phyloP scores from a whole-genome alignment of 1,139 yeast species.

The Arxiozyma telluris region DNA sequence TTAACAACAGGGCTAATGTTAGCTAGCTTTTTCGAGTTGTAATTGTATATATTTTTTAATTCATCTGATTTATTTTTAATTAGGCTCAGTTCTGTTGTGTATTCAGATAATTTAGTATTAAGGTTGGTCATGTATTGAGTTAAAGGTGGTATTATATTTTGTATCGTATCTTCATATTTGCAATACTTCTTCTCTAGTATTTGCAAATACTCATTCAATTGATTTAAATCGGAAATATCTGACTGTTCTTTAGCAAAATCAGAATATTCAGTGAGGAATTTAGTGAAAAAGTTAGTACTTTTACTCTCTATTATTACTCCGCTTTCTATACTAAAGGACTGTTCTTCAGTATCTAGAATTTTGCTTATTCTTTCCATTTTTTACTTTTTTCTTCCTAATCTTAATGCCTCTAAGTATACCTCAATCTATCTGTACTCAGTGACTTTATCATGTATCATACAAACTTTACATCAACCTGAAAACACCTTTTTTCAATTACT shows the following conservation, averaged over 20 bases:
- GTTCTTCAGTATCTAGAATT: background rate
- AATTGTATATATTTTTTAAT: conserved; percentile 48
- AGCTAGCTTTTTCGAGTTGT: conserved; percentile 45
- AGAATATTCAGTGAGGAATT: conserved; percentile 3
- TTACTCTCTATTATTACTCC: background rate
- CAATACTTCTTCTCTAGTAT: conserved; percentile 15
- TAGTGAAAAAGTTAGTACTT: conserved; percentile 2
- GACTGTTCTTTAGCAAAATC: conserved; percentile 2
- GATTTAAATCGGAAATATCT: conserved; percentile 1
- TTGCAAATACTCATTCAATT: conserved; percentile 13
- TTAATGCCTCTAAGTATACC: too few relatives aligned
- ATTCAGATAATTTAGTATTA: conserved; percentile 45
- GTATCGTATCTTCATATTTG: conserved; percentile 13
- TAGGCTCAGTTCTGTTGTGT: conserved; percentile 52
- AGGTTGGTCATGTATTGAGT: conserved; percentile 34
- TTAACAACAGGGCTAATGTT: conserved; percentile 60
- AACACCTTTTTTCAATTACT: background rate
- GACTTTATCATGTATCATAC: background rate
- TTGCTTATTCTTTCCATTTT: background rate
- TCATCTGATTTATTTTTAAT: conserved; percentile 50
- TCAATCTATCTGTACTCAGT: background rate
- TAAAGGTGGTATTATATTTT: conserved; percentile 22
- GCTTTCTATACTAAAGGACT: background rate
- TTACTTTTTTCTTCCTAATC: background rate
- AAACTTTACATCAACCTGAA: background rate